These are phyloP conservation scores for Diaporthe caulivora DNA, from an alignment of 2,329 filamentous ascomycete genomes.

Conservation along the genomic window DNA sequence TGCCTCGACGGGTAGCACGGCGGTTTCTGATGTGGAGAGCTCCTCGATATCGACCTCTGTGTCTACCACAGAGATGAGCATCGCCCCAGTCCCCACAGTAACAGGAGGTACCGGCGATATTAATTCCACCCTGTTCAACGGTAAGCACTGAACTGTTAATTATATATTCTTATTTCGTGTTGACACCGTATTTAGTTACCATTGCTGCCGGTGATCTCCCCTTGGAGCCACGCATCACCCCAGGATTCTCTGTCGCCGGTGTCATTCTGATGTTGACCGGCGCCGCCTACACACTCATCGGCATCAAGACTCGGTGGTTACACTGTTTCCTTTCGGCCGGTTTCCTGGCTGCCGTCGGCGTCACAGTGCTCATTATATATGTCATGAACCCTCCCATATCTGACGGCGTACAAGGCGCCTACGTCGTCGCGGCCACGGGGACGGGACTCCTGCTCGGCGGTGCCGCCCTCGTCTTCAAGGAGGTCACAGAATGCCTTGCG, in stretches of 20 bases:
- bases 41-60: conserved; percentile 5
- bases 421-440: conserved; percentile 81
- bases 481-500: conserved; percentile 84
- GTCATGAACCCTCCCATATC: conserved; percentile 85
- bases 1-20: not conserved
- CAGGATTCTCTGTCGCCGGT: conserved; percentile 83
- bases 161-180: not conserved
- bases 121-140: conserved; percentile 33
- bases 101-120: conserved; percentile 19
- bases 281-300: conserved; percentile 78
- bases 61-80: conserved; percentile 21
- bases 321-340: conserved; percentile 85
- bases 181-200: conserved; percentile 51
- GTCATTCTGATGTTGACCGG: conserved; percentile 81
- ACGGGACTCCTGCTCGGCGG: conserved; percentile 82
- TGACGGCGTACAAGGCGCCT: conserved; percentile 84
- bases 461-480: conserved; percentile 81
- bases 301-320: conserved; percentile 84
- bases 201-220: conserved; percentile 72
- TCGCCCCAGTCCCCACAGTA: conserved; percentile 22
- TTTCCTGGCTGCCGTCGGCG: conserved; percentile 78
- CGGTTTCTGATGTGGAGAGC: not conserved
- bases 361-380: conserved; percentile 87
- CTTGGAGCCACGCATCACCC: conserved; percentile 79
- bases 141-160: not conserved